Percentiles rank a stretch among this genome's conserved stretches.
Conservation (phyloP, 768 basidiomycete genomes). For the Fistulinella prunicolor region DNA sequence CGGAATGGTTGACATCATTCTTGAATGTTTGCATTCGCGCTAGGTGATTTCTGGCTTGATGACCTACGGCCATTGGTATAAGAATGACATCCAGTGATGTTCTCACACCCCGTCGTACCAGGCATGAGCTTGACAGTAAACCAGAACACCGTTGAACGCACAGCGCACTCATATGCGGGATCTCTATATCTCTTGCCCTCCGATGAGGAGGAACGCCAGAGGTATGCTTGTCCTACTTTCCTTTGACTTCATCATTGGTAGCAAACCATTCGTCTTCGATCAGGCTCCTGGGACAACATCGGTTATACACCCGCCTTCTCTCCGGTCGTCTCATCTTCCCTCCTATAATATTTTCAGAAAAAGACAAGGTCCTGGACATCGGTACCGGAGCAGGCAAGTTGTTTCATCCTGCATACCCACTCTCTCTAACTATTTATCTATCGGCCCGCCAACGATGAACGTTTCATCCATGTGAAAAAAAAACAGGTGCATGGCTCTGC, state of each 20-base stretch:
- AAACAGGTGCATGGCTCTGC: constrained; percentile 28
- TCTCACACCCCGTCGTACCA: no score
- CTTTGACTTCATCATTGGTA: not conserved
- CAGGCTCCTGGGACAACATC: constrained; percentile 16
- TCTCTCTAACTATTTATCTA: no score
- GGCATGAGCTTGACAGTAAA: constrained; percentile 7
- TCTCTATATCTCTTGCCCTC: constrained; percentile 24
- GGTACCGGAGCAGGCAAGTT: constrained; percentile 21
- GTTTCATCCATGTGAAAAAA: no score
- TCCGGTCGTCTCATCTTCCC: constrained; percentile 23
- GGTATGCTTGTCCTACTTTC: constrained; percentile 1
- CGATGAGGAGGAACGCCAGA: constrained; percentile 26
- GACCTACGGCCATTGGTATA: no score
- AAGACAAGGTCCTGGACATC: constrained; percentile 24
- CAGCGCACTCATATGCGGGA: constrained; percentile 20
- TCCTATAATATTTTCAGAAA: constrained; percentile 10
- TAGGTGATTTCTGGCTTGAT: no score
- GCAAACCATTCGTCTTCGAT: constrained; percentile 1
- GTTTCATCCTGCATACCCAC: not conserved
- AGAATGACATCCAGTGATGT: no score
- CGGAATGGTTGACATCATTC: no score
- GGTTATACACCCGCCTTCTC: constrained; percentile 19
- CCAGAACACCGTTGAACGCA: constrained; percentile 6
- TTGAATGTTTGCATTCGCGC: no score
- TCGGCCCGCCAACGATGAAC: no score